These are phyloP conservation scores for Lecanosticta acicola DNA, from an alignment of 2,329 filamentous ascomycete species.

Conservation along the genomic window DNA sequence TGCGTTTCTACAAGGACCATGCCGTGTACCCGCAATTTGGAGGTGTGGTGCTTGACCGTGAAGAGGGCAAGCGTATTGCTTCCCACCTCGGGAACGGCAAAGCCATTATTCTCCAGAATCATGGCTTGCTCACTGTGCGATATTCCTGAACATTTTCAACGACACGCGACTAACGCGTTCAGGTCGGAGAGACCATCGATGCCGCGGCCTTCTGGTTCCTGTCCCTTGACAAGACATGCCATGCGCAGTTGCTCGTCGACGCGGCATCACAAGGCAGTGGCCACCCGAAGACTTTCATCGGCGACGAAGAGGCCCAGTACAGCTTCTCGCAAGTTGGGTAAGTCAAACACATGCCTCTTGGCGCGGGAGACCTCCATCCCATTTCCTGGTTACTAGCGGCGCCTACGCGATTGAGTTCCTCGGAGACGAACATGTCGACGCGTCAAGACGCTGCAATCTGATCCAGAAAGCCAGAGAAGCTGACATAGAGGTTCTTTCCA, in stretches of 20 bases:
- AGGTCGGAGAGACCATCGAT: constrained; percentile 36
- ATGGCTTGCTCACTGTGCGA: constrained; percentile 42
- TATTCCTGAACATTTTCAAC: background rate
- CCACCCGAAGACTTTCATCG: constrained; percentile 38
- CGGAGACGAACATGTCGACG: too few relatives aligned
- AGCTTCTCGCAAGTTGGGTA: constrained; percentile 44
- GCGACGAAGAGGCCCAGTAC: constrained; percentile 37
- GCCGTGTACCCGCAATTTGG: constrained; percentile 43
- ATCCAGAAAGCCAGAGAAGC: too few relatives aligned
- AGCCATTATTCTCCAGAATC: constrained; percentile 39
- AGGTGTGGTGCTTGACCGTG: constrained; percentile 40
- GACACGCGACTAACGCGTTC: constrained; percentile 1
- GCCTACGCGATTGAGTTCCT: too few relatives aligned
- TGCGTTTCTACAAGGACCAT: constrained; percentile 40
- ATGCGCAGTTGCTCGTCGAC: constrained; percentile 42
- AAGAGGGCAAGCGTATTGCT: constrained; percentile 42
- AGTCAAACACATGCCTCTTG: too few relatives aligned
- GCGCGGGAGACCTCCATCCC: too few relatives aligned
- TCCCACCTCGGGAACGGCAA: constrained; percentile 36
- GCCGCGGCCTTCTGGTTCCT: constrained; percentile 45
- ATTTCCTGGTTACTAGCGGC: too few relatives aligned
- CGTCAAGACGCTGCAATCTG: too few relatives aligned
- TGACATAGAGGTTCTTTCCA: too few relatives aligned
- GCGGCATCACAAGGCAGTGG: constrained; percentile 37
- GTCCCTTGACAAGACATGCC: constrained; percentile 42